Evolutionary conservation across 2,329 filamentous ascomycete genomes (phyloP), one percentile per base, ranked within the genome.

Genomic region (Bertia moriformis): DNA sequence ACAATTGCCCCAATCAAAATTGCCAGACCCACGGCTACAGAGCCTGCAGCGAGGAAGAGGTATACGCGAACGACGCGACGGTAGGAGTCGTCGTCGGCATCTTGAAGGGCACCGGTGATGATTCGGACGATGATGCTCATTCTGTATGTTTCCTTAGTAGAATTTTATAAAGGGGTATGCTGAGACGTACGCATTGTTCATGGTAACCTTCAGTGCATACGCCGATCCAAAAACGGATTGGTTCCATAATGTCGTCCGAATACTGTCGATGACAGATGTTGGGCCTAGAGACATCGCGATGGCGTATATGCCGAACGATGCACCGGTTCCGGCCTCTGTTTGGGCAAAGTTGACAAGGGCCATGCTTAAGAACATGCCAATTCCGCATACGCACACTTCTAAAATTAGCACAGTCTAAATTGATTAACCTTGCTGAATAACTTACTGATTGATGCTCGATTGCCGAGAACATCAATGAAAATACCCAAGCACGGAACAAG

Each of bases 91-190:
- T 71, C 48, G 39, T 75, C 70, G 3, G 57, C 57, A 40, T 78
- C 74, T 44, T 78, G 73, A 0, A 78, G 63, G 0, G 66, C 67
- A 1, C 72, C 72, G 0, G 69, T 66, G 15, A 75, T 56, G 33
- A 78, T 65, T 0, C 70, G 60, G 1, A 78, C 58, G 39, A 78
- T 69, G 42, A 78, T 74, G 42, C 62, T 73, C 69, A 76, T 76
- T 19, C 64, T 67, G 50, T 4, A 14, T 3, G 19, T 4, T 10
- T 38, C 32, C 15, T 4, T 37, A 12, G 4, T 32, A 30, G 35
- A 18, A 18, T 30, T 17, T 15, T 10, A 13, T 35, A 14, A 14
- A 30, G 14, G 10, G 14, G 13, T 13, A 24, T 18, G n/a, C n/a
- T n/a, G n/a, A n/a, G 37, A 3, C 15, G 38, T 47, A 63, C 61